Evolutionary conservation across 495 filamentous ascomycete genomes (phyloP), one percentile per base, ranked within the genome.

Genomic region (Trichoderma orchidacearum): DNA sequence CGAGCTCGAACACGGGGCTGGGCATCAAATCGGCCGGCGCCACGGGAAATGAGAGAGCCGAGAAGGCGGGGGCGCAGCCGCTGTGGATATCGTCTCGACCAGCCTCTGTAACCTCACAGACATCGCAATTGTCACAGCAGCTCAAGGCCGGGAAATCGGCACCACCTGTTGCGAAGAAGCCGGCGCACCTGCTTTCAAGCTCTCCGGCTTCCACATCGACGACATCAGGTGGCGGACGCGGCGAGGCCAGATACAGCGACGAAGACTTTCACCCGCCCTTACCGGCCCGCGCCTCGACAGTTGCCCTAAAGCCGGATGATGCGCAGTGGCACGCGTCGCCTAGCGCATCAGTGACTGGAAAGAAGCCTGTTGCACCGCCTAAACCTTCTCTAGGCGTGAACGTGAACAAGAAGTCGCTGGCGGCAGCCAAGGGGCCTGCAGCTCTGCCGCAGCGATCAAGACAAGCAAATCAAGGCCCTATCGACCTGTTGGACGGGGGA

Each of bases 141-240:
- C 23, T 50, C 45, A 52, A 38, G 28, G 34, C 29, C 15, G 56
- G 45, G 11, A 79, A 75, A 61, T 62, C 67, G 0, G 63, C 75
- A 13, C 78, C 78, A n/a, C 77, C 78, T 0, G 68, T 81, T 51
- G 77, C 75, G 3, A 70, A 68, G 53, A 81, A 81, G 56, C 78
- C 78, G 1, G 69, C 75, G 5, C 75, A 80, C 61, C 70, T 81
- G 13, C 64, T 62, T 12, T 64, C 69, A 12, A 61, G 61, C 15
- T 74, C 75, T 0, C 68, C 74, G 3, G 58, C 60, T 5, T 53
- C 51, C 9, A 27, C 41, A 17, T 48, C 41, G 21, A 25, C 41
- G 32, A 58, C 59, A 30, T 58, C 66, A 12, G 36, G 31, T 3
- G 57, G 41, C n/a, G 29, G 23, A 21, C 9, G 57, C 60, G 0